Conservation (phyloP, 2,329 filamentous ascomycete species). For the Cylindrodendrum hubeiense region DNA sequence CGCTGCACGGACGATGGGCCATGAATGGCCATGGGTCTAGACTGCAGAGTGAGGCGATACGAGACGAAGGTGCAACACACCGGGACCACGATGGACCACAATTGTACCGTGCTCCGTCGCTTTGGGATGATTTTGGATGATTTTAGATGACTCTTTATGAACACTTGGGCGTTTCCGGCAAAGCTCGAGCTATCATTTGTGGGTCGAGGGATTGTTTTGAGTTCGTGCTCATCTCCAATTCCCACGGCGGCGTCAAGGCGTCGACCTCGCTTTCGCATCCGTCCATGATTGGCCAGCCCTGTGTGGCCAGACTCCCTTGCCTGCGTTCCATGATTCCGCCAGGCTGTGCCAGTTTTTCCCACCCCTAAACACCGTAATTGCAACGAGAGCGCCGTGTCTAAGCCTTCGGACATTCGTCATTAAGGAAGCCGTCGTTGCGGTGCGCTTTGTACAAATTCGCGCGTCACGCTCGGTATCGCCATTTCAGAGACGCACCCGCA, state of each 20-base stretch:
- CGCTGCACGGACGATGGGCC: neutral
- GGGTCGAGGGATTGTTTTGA: neutral
- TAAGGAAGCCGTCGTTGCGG: neutral
- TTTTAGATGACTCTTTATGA: neutral
- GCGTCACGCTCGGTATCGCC: constrained; percentile 15
- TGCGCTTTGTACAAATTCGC: neutral
- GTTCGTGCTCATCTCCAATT: neutral
- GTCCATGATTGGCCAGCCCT: neutral
- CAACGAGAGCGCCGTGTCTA: neutral
- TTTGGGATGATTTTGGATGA: neutral
- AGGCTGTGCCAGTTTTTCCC: neutral
- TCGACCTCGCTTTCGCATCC: neutral
- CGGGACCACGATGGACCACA: neutral
- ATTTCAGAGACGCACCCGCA: neutral
- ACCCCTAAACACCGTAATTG: neutral
- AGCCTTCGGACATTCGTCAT: neutral
- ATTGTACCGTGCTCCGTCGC: neutral
- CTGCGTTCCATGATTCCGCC: neutral
- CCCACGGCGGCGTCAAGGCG: neutral
- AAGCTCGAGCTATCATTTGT: neutral
- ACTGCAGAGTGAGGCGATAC: neutral
- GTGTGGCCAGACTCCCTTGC: neutral
- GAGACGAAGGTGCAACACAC: neutral
- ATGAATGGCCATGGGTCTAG: neutral
- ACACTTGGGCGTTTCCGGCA: neutral